These are phyloP conservation scores for Solanum sparsipilum DNA, from an alignment of 257 asterid genomes.

Conservation along the genomic window DNA sequence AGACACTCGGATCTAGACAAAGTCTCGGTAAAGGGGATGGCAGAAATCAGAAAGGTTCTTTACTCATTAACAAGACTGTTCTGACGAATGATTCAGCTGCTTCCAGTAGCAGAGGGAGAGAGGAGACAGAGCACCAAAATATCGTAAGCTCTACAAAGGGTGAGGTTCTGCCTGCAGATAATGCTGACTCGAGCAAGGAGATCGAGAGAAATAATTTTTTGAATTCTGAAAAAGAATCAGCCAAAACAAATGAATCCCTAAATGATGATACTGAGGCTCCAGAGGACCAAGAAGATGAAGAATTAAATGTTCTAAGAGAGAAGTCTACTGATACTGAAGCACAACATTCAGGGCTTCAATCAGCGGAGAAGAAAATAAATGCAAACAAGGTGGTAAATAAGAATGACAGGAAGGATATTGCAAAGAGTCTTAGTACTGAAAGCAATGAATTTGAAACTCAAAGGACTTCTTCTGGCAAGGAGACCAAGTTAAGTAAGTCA, in stretches of 20 bases:
- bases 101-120: constrained; percentile 10
- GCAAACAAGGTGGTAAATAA: background rate
- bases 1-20: constrained; percentile 46
- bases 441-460: background rate
- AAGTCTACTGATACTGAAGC: constrained; percentile 3
- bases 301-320: constrained; percentile 3
- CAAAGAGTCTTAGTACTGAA: background rate
- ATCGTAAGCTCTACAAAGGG: constrained; percentile 12
- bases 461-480: background rate
- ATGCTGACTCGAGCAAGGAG: background rate
- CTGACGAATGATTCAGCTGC: background rate
- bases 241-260: constrained; percentile 4
- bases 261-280: constrained; percentile 49
- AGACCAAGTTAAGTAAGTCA: background rate
- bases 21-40: constrained; percentile 22
- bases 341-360: constrained; percentile 12
- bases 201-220: background rate
- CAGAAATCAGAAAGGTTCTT: constrained; percentile 34
- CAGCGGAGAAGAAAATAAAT: constrained; percentile 1
- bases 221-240: background rate
- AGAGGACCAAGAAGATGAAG: constrained; percentile 16
- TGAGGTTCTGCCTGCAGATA: constrained; percentile 13
- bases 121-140: constrained; percentile 6
- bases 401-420: background rate
- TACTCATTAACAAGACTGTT: constrained; percentile 22